Base-by-base conservation (phyloP, 495 filamentous ascomycete genomes). In the Diplogelasinospora grovesii region DNA sequence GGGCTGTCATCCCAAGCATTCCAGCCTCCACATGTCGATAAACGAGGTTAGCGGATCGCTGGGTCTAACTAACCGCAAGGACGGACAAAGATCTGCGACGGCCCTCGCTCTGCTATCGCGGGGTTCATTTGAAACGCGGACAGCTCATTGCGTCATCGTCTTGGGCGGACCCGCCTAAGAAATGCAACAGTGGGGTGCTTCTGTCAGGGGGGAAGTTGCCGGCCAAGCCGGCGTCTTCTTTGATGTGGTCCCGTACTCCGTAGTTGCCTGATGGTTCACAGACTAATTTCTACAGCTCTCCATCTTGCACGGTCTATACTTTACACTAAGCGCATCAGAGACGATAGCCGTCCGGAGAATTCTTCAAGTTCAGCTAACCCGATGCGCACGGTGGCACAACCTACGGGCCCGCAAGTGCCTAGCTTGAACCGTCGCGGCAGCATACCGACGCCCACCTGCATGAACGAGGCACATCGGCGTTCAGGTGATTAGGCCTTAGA, bases 391-490 rank as follows among this genome's bases (percentile, higher is more conserved):
- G 2, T 8, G 8, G n/a, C 21, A 38, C 11, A 18, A 38, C 8
- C 14, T 25, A 14, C 10, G 35, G 7, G 35, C 3, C 20, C 7
- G 30, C 24, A 14, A 15, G 43, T 40, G 22, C 35, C 43, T 40
- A 35, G 34, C 24, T 24, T 39, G 23, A 16, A 16, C 19, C 11
- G 31, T 1, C 13, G 30, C 20, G 9, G 37, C 25, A 40, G 5
- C 36, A 5, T 4, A 40, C 37, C 19, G 13, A 20, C 39, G 34
- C 28, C 35, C 34, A 28, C 46, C 35, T 56, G 53, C 53, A 53
- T 46, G 44, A 38, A 46, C 38, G 53, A 56, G 49, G 46, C 39
- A 44, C 43, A 34, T 26, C 22, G 22, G 22, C 30, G 31, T 42
- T 25, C 42, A 46, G 53, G 39, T 49, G 49, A 52, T 43, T 32